Percentiles rank a stretch among this genome's conserved stretches.
Evolutionary conservation across 2,329 filamentous ascomycete genomes (phyloP).

Genomic region (Myriosclerotinia curreyana): DNA sequence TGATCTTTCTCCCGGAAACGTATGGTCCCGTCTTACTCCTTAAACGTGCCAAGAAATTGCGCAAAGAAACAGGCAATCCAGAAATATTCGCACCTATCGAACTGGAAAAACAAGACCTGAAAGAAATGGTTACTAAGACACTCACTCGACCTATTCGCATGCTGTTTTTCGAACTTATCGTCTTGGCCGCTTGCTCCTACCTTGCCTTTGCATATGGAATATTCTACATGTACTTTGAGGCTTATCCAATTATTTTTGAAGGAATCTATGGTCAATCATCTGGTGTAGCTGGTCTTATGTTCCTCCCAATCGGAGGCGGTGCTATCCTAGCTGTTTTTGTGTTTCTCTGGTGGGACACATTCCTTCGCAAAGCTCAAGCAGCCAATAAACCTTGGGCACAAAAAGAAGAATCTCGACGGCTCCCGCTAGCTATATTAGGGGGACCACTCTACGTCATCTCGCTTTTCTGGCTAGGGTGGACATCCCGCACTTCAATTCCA

Average conservation of each 20-base stretch:
- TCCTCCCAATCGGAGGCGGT: slow-evolving; percentile 52
- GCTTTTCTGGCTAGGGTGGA: slow-evolving; percentile 60
- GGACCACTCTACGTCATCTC: slow-evolving; percentile 47
- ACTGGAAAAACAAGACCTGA: slow-evolving; percentile 54
- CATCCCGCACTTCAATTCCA: slow-evolving; percentile 48
- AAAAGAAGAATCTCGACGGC: slow-evolving; percentile 52
- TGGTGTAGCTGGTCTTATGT: slow-evolving; percentile 57
- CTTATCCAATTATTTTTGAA: slow-evolving; percentile 62
- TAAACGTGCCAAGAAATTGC: slow-evolving; percentile 55
- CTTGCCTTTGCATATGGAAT: slow-evolving; percentile 59
- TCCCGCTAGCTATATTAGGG: slow-evolving; percentile 47
- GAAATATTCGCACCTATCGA: slow-evolving; percentile 61
- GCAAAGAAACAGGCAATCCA: slow-evolving; percentile 54
- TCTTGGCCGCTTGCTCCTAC: slow-evolving; percentile 60
- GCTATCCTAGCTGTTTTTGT: slow-evolving; percentile 50
- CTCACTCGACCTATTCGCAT: slow-evolving; percentile 60
- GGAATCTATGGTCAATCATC: slow-evolving; percentile 57
- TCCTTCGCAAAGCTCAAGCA: slow-evolving; percentile 50
- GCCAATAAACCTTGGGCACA: slow-evolving; percentile 45
- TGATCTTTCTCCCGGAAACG: slow-evolving; percentile 66
- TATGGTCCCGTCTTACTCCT: slow-evolving; percentile 56
- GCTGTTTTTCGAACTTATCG: slow-evolving; percentile 58
- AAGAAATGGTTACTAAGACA: slow-evolving; percentile 52
- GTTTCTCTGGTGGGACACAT: slow-evolving; percentile 53
- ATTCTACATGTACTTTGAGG: slow-evolving; percentile 63